Conservation (phyloP, 139 green algal genomes). For the Nannochloris sp. region DNA sequence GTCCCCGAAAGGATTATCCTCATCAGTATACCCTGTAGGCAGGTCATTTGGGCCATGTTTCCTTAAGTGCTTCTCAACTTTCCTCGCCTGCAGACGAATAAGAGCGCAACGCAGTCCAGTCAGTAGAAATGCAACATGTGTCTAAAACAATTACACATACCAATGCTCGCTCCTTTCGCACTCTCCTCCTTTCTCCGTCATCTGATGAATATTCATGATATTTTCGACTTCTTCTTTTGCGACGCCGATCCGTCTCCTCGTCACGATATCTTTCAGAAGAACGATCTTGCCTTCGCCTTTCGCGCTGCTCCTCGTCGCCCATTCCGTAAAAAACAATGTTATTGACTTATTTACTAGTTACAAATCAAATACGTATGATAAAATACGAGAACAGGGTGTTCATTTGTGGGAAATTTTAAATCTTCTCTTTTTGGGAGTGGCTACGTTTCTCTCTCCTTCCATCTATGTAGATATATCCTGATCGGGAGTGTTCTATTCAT, state of each 20-base stretch:
- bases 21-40: slow-evolving; percentile 53
- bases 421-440: too few species aligned
- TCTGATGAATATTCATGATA: background rate
- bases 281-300: slow-evolving; percentile 1
- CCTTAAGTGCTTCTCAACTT: slow-evolving; percentile 48
- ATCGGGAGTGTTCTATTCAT: slow-evolving; percentile 6
- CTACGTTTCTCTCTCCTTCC: too few species aligned
- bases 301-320: background rate
- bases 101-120: background rate
- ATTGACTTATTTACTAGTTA: background rate
- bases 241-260: too few species aligned
- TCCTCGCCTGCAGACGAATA: slow-evolving; percentile 33
- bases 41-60: slow-evolving; percentile 29
- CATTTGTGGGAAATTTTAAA: too few species aligned
- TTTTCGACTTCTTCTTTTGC: too few species aligned
- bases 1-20: slow-evolving; percentile 71
- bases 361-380: background rate
- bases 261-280: background rate
- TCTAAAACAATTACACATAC: slow-evolving; percentile 1
- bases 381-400: too few species aligned
- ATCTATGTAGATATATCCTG: too few species aligned
- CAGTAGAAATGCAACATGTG: background rate
- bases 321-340: background rate
- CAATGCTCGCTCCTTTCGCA: background rate
- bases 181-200: slow-evolving; percentile 1